Conservation (phyloP, 2,329 filamentous ascomycete genomes). For the Sclerotiophoma versabilis region DNA sequence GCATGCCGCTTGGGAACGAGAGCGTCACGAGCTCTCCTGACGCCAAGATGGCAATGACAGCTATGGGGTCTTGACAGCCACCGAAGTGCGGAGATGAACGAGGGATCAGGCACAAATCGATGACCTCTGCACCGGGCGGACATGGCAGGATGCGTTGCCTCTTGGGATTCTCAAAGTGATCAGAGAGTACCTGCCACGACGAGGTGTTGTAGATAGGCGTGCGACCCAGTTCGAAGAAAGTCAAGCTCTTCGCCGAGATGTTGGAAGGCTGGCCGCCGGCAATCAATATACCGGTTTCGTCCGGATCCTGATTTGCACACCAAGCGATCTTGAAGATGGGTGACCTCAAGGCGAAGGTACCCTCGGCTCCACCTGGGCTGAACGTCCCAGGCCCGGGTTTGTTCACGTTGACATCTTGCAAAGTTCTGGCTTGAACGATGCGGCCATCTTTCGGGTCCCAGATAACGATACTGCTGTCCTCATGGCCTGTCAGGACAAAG, state of each 20-base stretch:
- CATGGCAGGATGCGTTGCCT: slow-evolving; percentile 74
- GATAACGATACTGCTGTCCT: slow-evolving; percentile 89
- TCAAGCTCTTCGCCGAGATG: slow-evolving; percentile 76
- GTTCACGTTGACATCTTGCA: slow-evolving; percentile 77
- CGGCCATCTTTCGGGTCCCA: slow-evolving; percentile 93
- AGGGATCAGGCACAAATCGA: slow-evolving; percentile 84
- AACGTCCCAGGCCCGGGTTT: slow-evolving; percentile 62
- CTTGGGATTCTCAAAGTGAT: slow-evolving; percentile 80
- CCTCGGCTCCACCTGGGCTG: slow-evolving; percentile 53
- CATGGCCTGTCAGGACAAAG: slow-evolving; percentile 84
- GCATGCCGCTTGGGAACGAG: slow-evolving; percentile 90
- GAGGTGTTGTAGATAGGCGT: slow-evolving; percentile 93
- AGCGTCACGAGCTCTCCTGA: slow-evolving; percentile 90
- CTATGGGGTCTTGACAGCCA: slow-evolving; percentile 89
- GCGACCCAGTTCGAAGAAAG: slow-evolving; percentile 85
- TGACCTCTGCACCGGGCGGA: slow-evolving; percentile 77
- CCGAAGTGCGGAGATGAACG: slow-evolving; percentile 83
- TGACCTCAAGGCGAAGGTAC: slow-evolving; percentile 68
- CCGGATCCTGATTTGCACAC: slow-evolving; percentile 93
- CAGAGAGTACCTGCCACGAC: slow-evolving; percentile 81
- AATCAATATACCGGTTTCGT: slow-evolving; percentile 88
- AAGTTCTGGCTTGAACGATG: slow-evolving; percentile 80
- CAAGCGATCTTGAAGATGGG: slow-evolving; percentile 82
- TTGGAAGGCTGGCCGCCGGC: slow-evolving; percentile 79
- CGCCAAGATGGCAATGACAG: slow-evolving; percentile 77